Percentiles rank a stretch among this genome's conserved stretches.
phyloP scores from a whole-genome alignment of 768 basidiomycete genomes.

The Macrolepiota dolichaula region DNA sequence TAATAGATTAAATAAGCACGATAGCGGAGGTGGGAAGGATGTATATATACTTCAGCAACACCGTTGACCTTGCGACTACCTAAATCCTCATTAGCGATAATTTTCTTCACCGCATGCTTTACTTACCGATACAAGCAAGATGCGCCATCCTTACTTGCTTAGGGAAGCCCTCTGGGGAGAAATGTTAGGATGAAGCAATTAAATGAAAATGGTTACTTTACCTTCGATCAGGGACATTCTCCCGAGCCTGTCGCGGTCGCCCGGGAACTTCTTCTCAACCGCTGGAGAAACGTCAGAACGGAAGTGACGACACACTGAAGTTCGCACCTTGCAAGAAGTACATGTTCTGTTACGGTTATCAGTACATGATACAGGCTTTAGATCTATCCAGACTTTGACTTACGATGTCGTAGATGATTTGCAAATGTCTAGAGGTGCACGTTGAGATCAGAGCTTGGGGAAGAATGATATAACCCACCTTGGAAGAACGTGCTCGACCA shows the following conservation, averaged over 20 bases:
- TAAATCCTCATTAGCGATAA: conserved; percentile 18
- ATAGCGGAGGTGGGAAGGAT: neutral
- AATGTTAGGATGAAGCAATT: neutral
- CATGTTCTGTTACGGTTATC: conserved; percentile 40
- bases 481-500: conserved; percentile 83
- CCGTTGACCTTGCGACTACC: conserved; percentile 89
- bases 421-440: conserved; percentile 58
- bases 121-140: conserved; percentile 76
- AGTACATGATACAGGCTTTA: neutral
- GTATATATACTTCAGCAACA: conserved; percentile 71
- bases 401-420: conserved; percentile 90
- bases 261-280: conserved; percentile 89
- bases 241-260: conserved; percentile 72
- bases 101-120: conserved; percentile 8
- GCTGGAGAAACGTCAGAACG: conserved; percentile 31
- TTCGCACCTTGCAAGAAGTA: conserved; percentile 68
- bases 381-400: conserved; percentile 24
- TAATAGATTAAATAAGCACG: neutral
- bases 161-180: conserved; percentile 67
- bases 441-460: neutral
- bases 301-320: neutral
- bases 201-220: conserved; percentile 17
- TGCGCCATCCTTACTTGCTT: conserved; percentile 90
- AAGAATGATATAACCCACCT: conserved; percentile 35
- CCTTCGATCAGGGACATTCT: conserved; percentile 95